Evolutionary conservation across 257 asterid genomes (phyloP).

Genomic region (Solanum bulbocastanum): DNA sequence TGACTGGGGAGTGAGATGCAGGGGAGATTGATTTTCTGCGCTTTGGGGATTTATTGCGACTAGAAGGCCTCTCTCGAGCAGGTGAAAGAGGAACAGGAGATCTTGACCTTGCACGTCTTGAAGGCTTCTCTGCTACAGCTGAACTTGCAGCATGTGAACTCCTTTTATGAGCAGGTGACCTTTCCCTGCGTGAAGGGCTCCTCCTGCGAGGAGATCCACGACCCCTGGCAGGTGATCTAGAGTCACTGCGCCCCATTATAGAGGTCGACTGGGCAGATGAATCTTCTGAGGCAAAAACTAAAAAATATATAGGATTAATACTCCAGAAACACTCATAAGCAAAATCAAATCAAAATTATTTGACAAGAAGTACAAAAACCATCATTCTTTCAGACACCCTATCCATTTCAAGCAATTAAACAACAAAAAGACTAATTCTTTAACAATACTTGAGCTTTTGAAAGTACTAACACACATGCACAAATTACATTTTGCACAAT

Average conservation of each 20-base stretch:
- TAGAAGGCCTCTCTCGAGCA: conserved; percentile 31
- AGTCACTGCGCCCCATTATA: conserved; percentile 50
- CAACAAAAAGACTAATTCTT: neutral
- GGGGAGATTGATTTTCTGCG: conserved; percentile 43
- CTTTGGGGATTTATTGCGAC: conserved; percentile 34
- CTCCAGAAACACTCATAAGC: neutral
- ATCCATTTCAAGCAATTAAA: neutral
- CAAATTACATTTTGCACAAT: neutral
- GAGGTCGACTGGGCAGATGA: neutral
- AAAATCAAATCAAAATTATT: neutral
- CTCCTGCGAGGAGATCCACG: conserved; percentile 49
- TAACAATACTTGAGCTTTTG: neutral
- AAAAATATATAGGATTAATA: neutral
- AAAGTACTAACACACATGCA: neutral
- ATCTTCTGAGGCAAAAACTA: neutral
- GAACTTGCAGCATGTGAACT: conserved; percentile 34
- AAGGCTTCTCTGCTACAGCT: conserved; percentile 31
- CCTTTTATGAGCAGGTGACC: conserved; percentile 46
- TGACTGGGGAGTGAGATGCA: conserved; percentile 21
- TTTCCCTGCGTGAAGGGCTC: conserved; percentile 48
- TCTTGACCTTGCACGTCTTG: conserved; percentile 32
- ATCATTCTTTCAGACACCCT: neutral
- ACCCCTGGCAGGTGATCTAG: conserved; percentile 49
- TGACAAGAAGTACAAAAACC: neutral
- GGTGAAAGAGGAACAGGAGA: conserved; percentile 45